phyloP scores from a whole-genome alignment of 129 eudicot genomes.

The Cynara cardunculus region DNA sequence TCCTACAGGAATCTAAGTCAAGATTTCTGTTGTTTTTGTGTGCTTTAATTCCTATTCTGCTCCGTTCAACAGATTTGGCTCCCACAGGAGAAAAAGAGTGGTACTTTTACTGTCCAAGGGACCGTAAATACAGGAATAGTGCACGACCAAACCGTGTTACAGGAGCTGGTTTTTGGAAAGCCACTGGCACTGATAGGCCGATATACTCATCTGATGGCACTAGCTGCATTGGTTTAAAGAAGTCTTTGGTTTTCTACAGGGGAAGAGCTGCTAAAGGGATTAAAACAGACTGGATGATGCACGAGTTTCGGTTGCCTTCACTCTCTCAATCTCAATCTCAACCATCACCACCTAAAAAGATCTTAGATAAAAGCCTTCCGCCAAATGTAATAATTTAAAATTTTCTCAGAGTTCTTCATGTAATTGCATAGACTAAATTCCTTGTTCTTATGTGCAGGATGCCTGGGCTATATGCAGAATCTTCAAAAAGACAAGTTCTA shows the following conservation, averaged over 20 bases:
- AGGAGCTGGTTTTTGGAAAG: constrained; percentile 95
- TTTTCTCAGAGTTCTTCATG: neutral
- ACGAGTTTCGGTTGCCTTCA: constrained; percentile 80
- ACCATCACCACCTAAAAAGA: constrained; percentile 47
- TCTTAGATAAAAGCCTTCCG: constrained; percentile 57
- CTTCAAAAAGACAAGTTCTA: constrained; percentile 76
- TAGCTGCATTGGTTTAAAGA: constrained; percentile 84
- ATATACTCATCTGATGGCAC: constrained; percentile 75
- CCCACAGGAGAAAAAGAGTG: constrained; percentile 94
- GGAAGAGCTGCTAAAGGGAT: constrained; percentile 97
- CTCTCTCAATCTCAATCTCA: constrained; percentile 34
- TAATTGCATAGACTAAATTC: neutral
- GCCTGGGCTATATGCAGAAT: constrained; percentile 97
- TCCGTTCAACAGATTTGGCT: constrained; percentile 53
- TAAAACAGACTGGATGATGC: constrained; percentile 99
- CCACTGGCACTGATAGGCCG: constrained; percentile 96
- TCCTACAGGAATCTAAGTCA: neutral
- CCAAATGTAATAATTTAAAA: constrained; percentile 44
- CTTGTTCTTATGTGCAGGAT: constrained; percentile 43
- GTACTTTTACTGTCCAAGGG: constrained; percentile 98
- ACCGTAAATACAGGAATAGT: constrained; percentile 84
- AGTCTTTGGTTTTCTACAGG: constrained; percentile 83
- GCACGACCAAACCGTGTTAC: constrained; percentile 91
- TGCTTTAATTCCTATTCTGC: neutral
- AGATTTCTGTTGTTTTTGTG: neutral